Evolutionary conservation across 2,329 filamentous ascomycete genomes (phyloP).

Genomic region (Fusarium redolens): DNA sequence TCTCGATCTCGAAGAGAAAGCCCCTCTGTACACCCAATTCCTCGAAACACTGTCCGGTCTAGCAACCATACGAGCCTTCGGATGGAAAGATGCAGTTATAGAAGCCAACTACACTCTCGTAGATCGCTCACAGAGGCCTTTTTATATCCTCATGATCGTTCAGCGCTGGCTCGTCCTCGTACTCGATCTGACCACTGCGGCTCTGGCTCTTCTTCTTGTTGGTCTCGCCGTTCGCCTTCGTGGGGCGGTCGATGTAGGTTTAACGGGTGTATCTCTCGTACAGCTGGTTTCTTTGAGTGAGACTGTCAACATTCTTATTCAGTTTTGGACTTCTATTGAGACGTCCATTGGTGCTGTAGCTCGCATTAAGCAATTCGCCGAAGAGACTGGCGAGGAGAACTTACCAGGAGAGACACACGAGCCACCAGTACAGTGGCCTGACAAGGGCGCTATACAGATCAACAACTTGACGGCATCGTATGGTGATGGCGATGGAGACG

Average conservation of each 20-base stretch:
- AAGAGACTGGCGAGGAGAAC: slow-evolving; percentile 46
- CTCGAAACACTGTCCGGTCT: slow-evolving; percentile 61
- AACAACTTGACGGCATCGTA: slow-evolving; percentile 46
- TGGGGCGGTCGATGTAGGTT: slow-evolving; percentile 44
- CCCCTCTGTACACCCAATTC: slow-evolving; percentile 54
- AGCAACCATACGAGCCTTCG: slow-evolving; percentile 65
- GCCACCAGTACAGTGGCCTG: slow-evolving; percentile 47
- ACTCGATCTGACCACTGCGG: slow-evolving; percentile 61
- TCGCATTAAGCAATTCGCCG: slow-evolving; percentile 49
- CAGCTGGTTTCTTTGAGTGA: slow-evolving; percentile 49
- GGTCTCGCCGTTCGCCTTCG: slow-evolving; percentile 55
- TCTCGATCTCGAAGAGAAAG: slow-evolving; percentile 56
- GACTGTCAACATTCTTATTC: slow-evolving; percentile 51
- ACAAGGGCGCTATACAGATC: slow-evolving; percentile 45
- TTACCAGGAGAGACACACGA: slow-evolving; percentile 25
- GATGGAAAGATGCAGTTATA: slow-evolving; percentile 55
- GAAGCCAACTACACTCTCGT: slow-evolving; percentile 60
- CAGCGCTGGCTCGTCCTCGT: slow-evolving; percentile 68
- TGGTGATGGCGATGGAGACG: slow-evolving; percentile 2
- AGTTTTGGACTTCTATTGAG: slow-evolving; percentile 53
- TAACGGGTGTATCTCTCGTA: slow-evolving; percentile 50
- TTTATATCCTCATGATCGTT: slow-evolving; percentile 66
- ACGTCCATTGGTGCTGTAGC: slow-evolving; percentile 52
- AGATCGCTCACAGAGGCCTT: slow-evolving; percentile 66
- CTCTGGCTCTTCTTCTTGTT: slow-evolving; percentile 60